phyloP scores from a whole-genome alignment of 2,329 filamentous ascomycete genomes.

The Amauroascus verrucosus region DNA sequence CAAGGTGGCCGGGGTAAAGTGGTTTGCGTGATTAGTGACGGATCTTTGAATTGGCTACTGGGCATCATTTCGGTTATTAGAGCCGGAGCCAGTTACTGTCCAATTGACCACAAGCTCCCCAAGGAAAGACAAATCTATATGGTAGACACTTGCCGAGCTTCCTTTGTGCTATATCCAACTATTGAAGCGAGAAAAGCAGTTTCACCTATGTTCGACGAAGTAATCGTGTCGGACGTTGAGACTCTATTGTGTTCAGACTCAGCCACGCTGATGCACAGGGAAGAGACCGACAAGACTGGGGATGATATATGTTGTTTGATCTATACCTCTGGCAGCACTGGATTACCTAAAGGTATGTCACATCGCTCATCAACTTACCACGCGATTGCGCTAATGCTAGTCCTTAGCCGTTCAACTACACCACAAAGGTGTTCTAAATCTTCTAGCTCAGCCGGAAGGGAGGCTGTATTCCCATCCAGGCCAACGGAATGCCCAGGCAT shows the following conservation, averaged over 20 bases:
- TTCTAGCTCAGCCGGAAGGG: not conserved
- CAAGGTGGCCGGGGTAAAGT: constrained; percentile 8
- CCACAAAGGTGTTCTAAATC: constrained; percentile 3
- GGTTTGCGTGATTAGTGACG: constrained; percentile 1
- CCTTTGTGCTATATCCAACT: not conserved
- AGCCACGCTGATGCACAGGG: too few species aligned
- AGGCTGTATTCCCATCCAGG: constrained; percentile 27
- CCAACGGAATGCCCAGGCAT: constrained; percentile 30
- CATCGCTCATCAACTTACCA: constrained; percentile 16
- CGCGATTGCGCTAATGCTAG: not conserved
- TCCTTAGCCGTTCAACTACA: not conserved
- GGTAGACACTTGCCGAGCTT: not conserved
- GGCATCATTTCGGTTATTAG: not conserved
- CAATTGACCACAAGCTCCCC: constrained; percentile 2
- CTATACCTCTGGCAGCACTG: constrained; percentile 39
- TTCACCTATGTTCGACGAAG: not conserved
- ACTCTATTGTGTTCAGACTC: not conserved
- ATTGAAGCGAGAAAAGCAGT: too few species aligned
- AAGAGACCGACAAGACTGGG: not conserved
- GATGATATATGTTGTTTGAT: constrained; percentile 30
- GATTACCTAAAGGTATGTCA: constrained; percentile 35
- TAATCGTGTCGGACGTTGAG: not conserved
- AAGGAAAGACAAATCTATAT: constrained; percentile 2
- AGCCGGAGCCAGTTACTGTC: constrained; percentile 4
- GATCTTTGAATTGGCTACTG: not conserved